A percentile compares a stretch with the other conserved stretches of the same genome.
Conservation (phyloP, 2,329 filamentous ascomycete genomes). For the Fusarium solani-melongenae region DNA sequence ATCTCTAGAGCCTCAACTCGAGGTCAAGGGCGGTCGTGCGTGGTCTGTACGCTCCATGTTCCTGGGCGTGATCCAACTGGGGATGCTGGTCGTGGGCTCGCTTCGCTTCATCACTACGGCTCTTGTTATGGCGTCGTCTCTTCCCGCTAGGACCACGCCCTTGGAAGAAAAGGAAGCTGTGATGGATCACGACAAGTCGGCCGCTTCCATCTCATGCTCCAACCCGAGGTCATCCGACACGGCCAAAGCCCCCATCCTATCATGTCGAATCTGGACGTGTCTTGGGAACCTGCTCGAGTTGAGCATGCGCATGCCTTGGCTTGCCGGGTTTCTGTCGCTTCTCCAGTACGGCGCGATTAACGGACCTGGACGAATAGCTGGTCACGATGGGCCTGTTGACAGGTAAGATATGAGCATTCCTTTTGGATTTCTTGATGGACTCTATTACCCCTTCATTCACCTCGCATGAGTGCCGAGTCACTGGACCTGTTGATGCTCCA, state of each 20-base stretch:
- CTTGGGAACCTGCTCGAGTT: constrained; percentile 78
- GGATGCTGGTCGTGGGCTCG: constrained; percentile 66
- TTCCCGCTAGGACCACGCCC: constrained; percentile 63
- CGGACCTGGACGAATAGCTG: constrained; percentile 80
- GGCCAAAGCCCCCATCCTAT: constrained; percentile 72
- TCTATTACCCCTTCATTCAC: constrained; percentile 46
- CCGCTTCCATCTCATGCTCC: constrained; percentile 30
- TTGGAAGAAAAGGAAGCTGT: constrained; percentile 38
- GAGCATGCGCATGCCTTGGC: constrained; percentile 89
- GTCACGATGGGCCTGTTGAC: constrained; percentile 82
- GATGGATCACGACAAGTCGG: constrained; percentile 28
- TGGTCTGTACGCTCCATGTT: constrained; percentile 63
- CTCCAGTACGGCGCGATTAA: constrained; percentile 77
- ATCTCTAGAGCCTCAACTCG: constrained; percentile 12
- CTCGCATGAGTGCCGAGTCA: constrained; percentile 60
- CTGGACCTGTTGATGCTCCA: constrained; percentile 55
- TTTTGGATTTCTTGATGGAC: constrained; percentile 42
- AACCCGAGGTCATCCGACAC: constrained; percentile 25
- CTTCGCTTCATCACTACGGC: constrained; percentile 74
- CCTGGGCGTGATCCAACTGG: constrained; percentile 66
- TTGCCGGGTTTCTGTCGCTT: constrained; percentile 79
- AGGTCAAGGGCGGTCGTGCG: constrained; percentile 27
- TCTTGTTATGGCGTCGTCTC: constrained; percentile 73
- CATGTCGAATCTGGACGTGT: constrained; percentile 82
- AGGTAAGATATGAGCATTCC: constrained; percentile 74